Conservation (phyloP, 2,329 filamentous ascomycete genomes). For the Verticillium zaregamsianum region DNA sequence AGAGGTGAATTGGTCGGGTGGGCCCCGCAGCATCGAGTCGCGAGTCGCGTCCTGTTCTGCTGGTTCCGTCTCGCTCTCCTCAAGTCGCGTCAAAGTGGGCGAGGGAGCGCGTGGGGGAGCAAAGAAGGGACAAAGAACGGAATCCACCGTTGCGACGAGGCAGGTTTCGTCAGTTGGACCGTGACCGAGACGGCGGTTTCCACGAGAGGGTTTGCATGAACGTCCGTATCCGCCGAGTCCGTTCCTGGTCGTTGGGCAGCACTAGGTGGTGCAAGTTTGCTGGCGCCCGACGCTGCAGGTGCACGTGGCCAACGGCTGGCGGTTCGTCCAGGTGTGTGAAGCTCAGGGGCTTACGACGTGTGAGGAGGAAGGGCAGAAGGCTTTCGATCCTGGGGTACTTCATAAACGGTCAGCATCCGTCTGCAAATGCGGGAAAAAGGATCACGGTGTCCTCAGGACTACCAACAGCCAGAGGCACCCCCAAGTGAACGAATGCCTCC, state of each 20-base stretch:
- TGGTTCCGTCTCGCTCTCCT: neutral
- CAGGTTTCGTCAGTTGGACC: neutral
- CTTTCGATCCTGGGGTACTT: no score
- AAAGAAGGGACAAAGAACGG: neutral
- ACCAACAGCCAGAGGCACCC: no score
- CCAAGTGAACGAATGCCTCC: neutral
- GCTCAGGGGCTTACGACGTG: no score
- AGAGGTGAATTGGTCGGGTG: neutral
- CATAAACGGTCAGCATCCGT: no score
- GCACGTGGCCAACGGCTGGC: neutral
- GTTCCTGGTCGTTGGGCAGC: neutral
- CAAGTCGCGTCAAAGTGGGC: no score
- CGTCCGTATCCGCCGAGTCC: neutral
- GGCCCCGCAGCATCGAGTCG: neutral
- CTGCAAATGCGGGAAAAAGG: no score
- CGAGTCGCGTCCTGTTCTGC: neutral
- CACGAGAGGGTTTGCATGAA: neutral
- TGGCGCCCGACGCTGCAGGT: neutral
- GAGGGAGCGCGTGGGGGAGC: neutral
- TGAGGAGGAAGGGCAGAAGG: no score
- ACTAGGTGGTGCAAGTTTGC: neutral
- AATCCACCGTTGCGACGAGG: neutral
- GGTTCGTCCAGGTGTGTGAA: neutral
- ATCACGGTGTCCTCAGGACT: no score
- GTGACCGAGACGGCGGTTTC: neutral